Conservation (phyloP, 495 filamentous ascomycete species). For the Hypoxylon fuscum region DNA sequence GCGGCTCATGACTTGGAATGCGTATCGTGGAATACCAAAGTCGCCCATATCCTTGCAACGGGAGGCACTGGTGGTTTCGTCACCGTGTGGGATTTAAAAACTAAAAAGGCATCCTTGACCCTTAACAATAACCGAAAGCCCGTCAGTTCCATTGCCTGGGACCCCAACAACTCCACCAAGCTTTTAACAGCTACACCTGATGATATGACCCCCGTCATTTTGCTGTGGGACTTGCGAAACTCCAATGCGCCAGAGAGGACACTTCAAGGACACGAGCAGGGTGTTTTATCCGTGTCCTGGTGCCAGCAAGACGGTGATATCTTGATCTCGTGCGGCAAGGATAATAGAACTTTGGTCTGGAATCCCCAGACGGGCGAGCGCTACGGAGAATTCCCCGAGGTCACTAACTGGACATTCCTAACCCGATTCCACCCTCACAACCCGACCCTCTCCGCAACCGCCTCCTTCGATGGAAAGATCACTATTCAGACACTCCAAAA, state of each 20-base stretch:
- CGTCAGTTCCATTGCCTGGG: constrained; percentile 96
- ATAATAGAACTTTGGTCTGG: constrained; percentile 96
- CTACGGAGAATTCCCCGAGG: constrained; percentile 93
- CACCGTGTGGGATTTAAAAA: constrained; percentile 98
- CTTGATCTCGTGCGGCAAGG: constrained; percentile 93
- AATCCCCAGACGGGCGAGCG: constrained; percentile 88
- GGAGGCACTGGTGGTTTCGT: constrained; percentile 95
- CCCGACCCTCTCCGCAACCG: constrained; percentile 88
- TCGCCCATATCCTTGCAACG: constrained; percentile 93
- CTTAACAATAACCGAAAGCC: constrained; percentile 95
- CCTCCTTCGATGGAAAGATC: constrained; percentile 96
- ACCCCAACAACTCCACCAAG: constrained; percentile 92
- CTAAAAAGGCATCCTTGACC: constrained; percentile 93
- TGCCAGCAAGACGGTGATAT: constrained; percentile 91
- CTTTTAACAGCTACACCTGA: constrained; percentile 91
- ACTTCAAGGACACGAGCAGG: constrained; percentile 87
- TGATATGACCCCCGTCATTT: constrained; percentile 86
- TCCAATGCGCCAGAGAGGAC: constrained; percentile 93
- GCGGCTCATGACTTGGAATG: constrained; percentile 94
- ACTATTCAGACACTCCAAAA: constrained; percentile 92
- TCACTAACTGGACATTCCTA: constrained; percentile 98
- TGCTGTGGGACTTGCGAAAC: constrained; percentile 95
- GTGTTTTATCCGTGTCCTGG: constrained; percentile 95
- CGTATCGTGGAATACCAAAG: constrained; percentile 98
- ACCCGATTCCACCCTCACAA: constrained; percentile 95